Percentiles rank a stretch among this genome's conserved stretches.
phyloP scores from a whole-genome alignment of 2,329 filamentous ascomycete species.

The Pseudopithomyces chartarum region DNA sequence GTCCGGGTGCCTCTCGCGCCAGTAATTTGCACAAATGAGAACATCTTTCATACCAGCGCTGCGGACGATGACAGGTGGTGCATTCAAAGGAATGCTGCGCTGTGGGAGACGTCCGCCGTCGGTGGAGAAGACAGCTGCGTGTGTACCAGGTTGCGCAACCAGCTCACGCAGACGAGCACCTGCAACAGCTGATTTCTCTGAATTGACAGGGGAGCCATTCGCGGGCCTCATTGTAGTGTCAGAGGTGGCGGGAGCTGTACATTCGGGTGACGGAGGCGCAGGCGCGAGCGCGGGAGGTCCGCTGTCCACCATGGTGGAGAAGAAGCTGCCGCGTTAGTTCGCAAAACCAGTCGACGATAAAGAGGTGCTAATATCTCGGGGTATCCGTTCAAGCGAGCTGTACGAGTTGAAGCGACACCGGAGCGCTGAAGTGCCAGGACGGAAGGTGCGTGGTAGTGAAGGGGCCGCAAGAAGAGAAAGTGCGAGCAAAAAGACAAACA shows the following conservation, averaged over 20 bases:
- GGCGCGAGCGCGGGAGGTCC: constrained; percentile 3
- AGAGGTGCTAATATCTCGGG: not conserved
- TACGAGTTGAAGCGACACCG: not conserved
- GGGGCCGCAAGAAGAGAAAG: not conserved
- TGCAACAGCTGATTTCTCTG: constrained; percentile 15
- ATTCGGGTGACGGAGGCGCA: constrained; percentile 7
- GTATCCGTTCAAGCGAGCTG: not conserved
- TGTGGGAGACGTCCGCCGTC: constrained; percentile 23
- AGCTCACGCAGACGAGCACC: constrained; percentile 2
- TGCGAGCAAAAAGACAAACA: not conserved
- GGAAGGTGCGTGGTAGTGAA: constrained; percentile 7
- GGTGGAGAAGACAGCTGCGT: constrained; percentile 37
- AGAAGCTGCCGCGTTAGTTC: not conserved
- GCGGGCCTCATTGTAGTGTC: not conserved
- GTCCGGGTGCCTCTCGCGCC: constrained; percentile 28
- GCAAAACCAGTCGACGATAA: not conserved
- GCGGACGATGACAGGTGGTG: constrained; percentile 31
- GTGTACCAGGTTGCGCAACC: constrained; percentile 10
- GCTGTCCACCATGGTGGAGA: constrained; percentile 6
- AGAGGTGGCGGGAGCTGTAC: constrained; percentile 2
- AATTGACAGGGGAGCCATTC: constrained; percentile 9
- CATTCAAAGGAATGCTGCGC: constrained; percentile 19
- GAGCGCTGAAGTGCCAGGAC: constrained; percentile 9
- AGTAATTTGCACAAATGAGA: constrained; percentile 23
- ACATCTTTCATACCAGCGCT: constrained; percentile 24